Evolutionary conservation across 2,329 filamentous ascomycete genomes (phyloP).

Genomic region (Sarocladium brachiariae): DNA sequence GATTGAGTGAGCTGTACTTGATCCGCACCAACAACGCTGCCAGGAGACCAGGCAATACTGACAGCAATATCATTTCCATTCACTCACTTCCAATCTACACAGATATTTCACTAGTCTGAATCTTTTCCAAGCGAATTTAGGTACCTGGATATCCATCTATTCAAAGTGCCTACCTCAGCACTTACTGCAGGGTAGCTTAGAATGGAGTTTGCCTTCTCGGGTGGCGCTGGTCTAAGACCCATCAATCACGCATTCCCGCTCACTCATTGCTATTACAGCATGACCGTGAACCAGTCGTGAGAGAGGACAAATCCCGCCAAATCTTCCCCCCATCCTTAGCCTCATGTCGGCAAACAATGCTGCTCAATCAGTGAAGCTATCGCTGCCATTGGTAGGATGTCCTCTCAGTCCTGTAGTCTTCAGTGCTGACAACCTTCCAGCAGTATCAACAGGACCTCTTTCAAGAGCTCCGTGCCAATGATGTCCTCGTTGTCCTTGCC

Average conservation of each 20-base stretch:
- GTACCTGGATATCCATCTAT: no score
- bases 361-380: slow-evolving; percentile 70
- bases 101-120: no score
- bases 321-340: slow-evolving; percentile 10
- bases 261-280: neutral
- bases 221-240: no score
- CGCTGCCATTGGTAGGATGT: slow-evolving; percentile 48
- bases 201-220: neutral
- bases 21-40: no score
- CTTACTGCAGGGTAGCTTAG: neutral
- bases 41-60: no score
- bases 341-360: slow-evolving; percentile 48
- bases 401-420: neutral
- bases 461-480: slow-evolving; percentile 79
- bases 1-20: no score
- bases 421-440: slow-evolving; percentile 30
- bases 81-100: no score
- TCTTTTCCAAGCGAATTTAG: no score
- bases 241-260: no score
- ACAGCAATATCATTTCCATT: no score
- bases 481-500: slow-evolving; percentile 89
- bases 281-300: slow-evolving; percentile 1
- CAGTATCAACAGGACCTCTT: slow-evolving; percentile 95
- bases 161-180: no score
- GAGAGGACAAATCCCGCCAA: neutral